A percentile compares a stretch with the other conserved stretches of the same genome.
Evolutionary conservation across 495 filamentous ascomycete species (phyloP).

Genomic region (Xylaria telfairii): DNA sequence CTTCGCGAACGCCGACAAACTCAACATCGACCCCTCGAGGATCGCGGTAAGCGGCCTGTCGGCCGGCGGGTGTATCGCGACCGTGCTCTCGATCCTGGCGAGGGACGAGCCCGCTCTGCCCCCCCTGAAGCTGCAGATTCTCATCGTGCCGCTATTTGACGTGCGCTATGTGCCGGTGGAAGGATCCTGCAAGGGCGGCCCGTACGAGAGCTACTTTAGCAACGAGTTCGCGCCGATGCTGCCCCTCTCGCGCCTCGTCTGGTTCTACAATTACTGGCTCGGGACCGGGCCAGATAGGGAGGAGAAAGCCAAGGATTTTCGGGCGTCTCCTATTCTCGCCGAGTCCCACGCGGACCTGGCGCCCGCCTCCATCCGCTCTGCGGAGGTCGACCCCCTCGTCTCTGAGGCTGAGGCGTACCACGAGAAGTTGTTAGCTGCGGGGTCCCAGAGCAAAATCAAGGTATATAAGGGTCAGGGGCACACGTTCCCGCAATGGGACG

Average conservation of each 20-base stretch:
- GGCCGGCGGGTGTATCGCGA: conserved; percentile 48
- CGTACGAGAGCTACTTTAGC: conserved; percentile 44
- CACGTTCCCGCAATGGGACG: conserved; percentile 48
- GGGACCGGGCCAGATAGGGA: conserved; percentile 39
- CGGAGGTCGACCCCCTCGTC: conserved; percentile 43
- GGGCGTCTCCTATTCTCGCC: conserved; percentile 45
- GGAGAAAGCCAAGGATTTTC: conserved; percentile 37
- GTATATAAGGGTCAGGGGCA: conserved; percentile 47
- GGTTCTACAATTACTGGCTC: conserved; percentile 49
- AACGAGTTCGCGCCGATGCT: conserved; percentile 47
- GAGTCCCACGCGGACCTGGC: conserved; percentile 42
- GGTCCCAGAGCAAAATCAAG: conserved; percentile 42
- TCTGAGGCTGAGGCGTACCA: conserved; percentile 46
- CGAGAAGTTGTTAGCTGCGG: conserved; percentile 39
- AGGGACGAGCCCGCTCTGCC: conserved; percentile 48
- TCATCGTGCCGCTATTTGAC: conserved; percentile 60
- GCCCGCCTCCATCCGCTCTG: conserved; percentile 41
- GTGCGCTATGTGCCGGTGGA: conserved; percentile 44
- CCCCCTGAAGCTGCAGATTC: conserved; percentile 52
- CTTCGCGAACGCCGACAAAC: conserved; percentile 40
- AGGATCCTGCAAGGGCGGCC: conserved; percentile 41
- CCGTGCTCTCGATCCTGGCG: conserved; percentile 48
- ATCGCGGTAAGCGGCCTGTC: conserved; percentile 45
- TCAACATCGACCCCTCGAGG: conserved; percentile 46
- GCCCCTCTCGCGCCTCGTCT: conserved; percentile 43